Evolutionary conservation across 23 red algal genomes (phyloP), one percentile per base, ranked within the genome.

Genomic region (Gracilaria domingensis): DNA sequence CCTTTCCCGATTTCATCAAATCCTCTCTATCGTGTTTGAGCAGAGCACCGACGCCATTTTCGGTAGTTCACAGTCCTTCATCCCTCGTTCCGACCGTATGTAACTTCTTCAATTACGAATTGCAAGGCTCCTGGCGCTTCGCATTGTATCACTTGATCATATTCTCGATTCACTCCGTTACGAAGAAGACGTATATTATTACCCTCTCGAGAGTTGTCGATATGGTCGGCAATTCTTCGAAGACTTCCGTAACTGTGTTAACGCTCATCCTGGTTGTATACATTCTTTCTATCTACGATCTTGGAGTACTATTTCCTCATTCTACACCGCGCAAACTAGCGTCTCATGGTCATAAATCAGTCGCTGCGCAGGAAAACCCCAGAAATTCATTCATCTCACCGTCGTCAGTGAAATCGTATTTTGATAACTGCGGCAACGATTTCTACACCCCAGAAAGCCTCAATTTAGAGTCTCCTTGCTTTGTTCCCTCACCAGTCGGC

Each of bases 361-460:
- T 11, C 4, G 11, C 11, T 45, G 11, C 5, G 11, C 4, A 45
- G 42, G 11, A 11, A 45, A 45, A 45, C 42, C 11, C 11, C 42
- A 4, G 12, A 32, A 32, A 29, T 32, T 2, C 25, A 28, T 32
- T 12, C 26, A 1, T 25, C 30, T 8, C 9, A 32, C 60, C 23
- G 16, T 25, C 23, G 25, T 32, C 60, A 12, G 23, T 8, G 8
- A 25, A 65, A 12, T 25, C 60, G 32, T 21, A 2, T 1, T 65
- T 65, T 65, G 24, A 12, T 65, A 65, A 8, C 0, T 65, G 60
- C 25, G 60, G 5, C 9, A 30, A 65, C 26, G 21, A 26, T 2
- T 65, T 65, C 26, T 30, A 65, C 26, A 12, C 30, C 60, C 60
- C 60, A 65, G 60, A 65, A 65, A 65, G 24, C 24, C 60, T 65